Evolutionary conservation across 1,284 basidiomycete genomes (phyloP).

Genomic region (Abortiporus biennis): DNA sequence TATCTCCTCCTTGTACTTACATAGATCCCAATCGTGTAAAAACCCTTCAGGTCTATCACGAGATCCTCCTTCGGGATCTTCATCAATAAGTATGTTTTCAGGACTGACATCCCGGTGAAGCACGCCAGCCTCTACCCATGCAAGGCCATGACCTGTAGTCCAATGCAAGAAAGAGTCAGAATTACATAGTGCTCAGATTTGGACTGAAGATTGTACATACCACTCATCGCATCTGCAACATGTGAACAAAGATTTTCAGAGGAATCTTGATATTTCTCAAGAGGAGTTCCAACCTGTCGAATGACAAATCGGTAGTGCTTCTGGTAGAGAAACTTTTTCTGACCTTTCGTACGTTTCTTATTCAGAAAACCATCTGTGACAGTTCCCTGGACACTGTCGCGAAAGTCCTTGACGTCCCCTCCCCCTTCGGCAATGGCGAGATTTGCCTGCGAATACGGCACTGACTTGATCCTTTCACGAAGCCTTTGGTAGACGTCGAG

Average conservation of each 20-base stretch:
- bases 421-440: slow-evolving; percentile 24
- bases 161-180: no score
- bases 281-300: no score
- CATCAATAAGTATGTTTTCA: slow-evolving; percentile 2
- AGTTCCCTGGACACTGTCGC: not conserved
- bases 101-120: slow-evolving; percentile 4
- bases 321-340: not conserved
- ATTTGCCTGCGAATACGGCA: no score
- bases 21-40: slow-evolving; percentile 2
- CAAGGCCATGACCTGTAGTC: no score
- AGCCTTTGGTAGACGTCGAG: not conserved
- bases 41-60: no score
- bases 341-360: not conserved
- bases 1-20: slow-evolving; percentile 3
- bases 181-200: no score
- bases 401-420: not conserved
- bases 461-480: not conserved
- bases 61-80: not conserved
- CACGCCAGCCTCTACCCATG: not conserved
- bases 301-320: slow-evolving; percentile 4
- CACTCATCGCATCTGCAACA: no score
- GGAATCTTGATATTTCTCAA: no score
- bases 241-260: no score
- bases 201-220: no score
- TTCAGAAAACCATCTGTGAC: not conserved